A percentile compares a stretch with the other conserved stretches of the same genome.
Evolutionary conservation across 2,329 filamentous ascomycete genomes (phyloP).

Genomic region (Hypoxylon sp.): DNA sequence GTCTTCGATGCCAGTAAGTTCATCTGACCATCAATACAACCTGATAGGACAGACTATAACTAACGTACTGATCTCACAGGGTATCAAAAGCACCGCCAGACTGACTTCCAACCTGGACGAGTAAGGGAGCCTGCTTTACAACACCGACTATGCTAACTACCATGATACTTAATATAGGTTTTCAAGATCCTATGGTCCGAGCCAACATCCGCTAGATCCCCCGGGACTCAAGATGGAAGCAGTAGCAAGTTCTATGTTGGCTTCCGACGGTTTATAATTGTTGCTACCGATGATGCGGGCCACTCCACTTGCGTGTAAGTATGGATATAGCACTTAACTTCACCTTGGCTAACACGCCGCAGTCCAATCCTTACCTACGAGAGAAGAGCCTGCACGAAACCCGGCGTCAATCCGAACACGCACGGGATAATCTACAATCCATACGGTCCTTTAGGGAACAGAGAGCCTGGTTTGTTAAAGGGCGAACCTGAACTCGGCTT

Average conservation of each 20-base stretch:
- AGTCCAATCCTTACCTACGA: conserved; percentile 14
- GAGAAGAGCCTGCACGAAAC: conserved; percentile 4
- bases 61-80: neutral
- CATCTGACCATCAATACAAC: too few relatives aligned
- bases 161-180: too few relatives aligned
- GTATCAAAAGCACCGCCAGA: neutral
- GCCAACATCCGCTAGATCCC: too few relatives aligned
- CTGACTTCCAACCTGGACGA: conserved; percentile 9
- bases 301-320: conserved; percentile 13
- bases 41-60: neutral
- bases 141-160: too few relatives aligned
- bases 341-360: neutral
- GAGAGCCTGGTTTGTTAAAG: neutral
- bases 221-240: too few relatives aligned
- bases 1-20: too few relatives aligned
- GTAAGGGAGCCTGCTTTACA: neutral
- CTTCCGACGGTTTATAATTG: conserved; percentile 4
- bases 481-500: conserved; percentile 14
- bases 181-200: too few relatives aligned
- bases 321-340: neutral
- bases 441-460: neutral
- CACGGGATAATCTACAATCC: conserved; percentile 12
- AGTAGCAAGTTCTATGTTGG: too few relatives aligned
- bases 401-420: neutral
- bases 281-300: neutral